phyloP scores from a whole-genome alignment of 2,329 filamentous ascomycete genomes.

The Fusarium lateritium region DNA sequence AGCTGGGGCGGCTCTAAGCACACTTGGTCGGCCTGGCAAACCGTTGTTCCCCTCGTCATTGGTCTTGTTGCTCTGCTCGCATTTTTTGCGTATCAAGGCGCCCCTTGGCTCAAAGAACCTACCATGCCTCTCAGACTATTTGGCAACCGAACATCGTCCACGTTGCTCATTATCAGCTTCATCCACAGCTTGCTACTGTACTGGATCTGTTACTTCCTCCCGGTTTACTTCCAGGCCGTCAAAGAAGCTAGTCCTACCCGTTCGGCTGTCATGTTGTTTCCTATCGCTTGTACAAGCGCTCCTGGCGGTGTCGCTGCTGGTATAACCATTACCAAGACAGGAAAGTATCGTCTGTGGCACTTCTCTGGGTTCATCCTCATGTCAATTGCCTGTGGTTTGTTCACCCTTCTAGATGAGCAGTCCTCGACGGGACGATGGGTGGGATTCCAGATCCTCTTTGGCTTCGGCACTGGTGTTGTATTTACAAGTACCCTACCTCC shows the following conservation, averaged over 20 bases:
- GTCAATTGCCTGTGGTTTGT: conserved; percentile 59
- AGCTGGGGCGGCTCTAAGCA: conserved; percentile 68
- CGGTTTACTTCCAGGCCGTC: conserved; percentile 65
- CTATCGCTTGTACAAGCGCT: conserved; percentile 44
- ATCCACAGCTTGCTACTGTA: conserved; percentile 49
- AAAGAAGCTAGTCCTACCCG: conserved; percentile 51
- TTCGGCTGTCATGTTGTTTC: conserved; percentile 54
- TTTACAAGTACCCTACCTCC: conserved; percentile 60
- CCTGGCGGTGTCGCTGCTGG: conserved; percentile 47
- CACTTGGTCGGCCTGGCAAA: conserved; percentile 62
- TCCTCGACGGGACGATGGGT: conserved; percentile 59
- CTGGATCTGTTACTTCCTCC: conserved; percentile 59
- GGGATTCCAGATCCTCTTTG: conserved; percentile 58
- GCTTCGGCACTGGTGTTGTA: conserved; percentile 59
- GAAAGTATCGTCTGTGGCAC: conserved; percentile 54
- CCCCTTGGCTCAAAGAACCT: conserved; percentile 46
- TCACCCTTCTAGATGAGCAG: conserved; percentile 56
- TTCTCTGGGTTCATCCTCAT: conserved; percentile 54
- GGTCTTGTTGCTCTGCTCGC: conserved; percentile 56
- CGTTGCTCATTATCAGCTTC: conserved; percentile 39
- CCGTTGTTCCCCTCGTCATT: conserved; percentile 63
- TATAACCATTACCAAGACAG: conserved; percentile 51
- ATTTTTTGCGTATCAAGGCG: conserved; percentile 56
- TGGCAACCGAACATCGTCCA: conserved; percentile 56
- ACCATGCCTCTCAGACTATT: conserved; percentile 63